Conservation (phyloP, 192 early-diverging fungal genomes). For the Helicostylum pulchrum region DNA sequence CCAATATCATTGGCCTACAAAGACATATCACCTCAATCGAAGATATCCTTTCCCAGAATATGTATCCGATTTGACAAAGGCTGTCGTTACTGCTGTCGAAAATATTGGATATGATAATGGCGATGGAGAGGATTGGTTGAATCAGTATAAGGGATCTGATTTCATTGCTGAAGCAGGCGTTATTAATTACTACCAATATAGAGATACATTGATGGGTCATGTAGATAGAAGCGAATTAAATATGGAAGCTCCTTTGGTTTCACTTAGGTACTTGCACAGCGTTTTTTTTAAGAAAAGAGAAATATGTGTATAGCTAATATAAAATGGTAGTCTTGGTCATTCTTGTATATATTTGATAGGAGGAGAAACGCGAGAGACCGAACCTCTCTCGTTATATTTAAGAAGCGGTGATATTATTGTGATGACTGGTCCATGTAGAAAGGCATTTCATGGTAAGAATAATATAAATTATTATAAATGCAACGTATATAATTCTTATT, state of each 20-base stretch:
- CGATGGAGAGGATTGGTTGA: slow-evolving; percentile 30
- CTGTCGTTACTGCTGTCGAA: slow-evolving; percentile 65
- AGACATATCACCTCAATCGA: slow-evolving; percentile 71
- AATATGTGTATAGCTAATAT: neutral
- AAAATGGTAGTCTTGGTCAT: slow-evolving; percentile 54
- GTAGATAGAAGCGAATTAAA: slow-evolving; percentile 90
- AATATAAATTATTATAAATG: neutral
- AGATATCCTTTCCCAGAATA: slow-evolving; percentile 64
- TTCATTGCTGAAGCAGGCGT: slow-evolving; percentile 88
- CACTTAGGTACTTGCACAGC: slow-evolving; percentile 51
- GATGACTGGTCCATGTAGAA: slow-evolving; percentile 79
- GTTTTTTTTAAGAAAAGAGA: neutral
- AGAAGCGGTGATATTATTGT: slow-evolving; percentile 85
- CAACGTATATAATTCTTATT: neutral
- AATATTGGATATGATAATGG: slow-evolving; percentile 35
- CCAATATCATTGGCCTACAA: slow-evolving; percentile 82
- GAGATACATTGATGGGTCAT: slow-evolving; percentile 85
- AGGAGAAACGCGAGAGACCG: slow-evolving; percentile 60
- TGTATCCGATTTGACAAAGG: slow-evolving; percentile 56
- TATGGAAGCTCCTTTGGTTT: slow-evolving; percentile 81
- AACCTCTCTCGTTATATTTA: slow-evolving; percentile 68
- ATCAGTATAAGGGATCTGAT: slow-evolving; percentile 51
- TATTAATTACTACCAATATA: slow-evolving; percentile 86
- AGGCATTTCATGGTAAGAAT: slow-evolving; percentile 76
- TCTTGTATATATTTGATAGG: slow-evolving; percentile 85